Percentiles rank a stretch among this genome's conserved stretches.
These are phyloP conservation scores for Trapa incisa DNA, from an alignment of 345 rosid species.

Conservation along the genomic window DNA sequence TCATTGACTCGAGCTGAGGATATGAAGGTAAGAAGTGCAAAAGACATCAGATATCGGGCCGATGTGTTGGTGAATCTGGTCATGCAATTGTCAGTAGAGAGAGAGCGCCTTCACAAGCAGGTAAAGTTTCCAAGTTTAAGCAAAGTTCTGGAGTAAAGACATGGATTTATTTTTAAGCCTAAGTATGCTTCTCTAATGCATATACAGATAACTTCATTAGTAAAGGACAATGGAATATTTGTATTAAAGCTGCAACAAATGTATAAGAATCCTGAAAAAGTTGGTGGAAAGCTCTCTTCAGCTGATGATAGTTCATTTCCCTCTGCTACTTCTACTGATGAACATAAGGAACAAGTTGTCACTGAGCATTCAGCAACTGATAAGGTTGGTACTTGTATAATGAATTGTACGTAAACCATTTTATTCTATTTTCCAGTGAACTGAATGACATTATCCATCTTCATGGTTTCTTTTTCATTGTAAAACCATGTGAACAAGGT, in stretches of 20 bases:
- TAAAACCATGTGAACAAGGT: neutral
- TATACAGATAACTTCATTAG: conserved; percentile 47
- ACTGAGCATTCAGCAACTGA: conserved; percentile 12
- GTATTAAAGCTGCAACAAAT: conserved; percentile 40
- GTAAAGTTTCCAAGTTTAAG: conserved; percentile 15
- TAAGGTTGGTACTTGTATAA: conserved; percentile 20
- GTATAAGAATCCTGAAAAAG: conserved; percentile 16
- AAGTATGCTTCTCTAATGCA: neutral
- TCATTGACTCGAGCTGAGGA: conserved; percentile 63
- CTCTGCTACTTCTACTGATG: conserved; percentile 13
- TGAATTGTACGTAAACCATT: neutral
- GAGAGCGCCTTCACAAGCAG: conserved; percentile 86
- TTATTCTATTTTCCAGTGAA: neutral
- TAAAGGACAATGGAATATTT: conserved; percentile 47
- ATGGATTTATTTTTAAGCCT: neutral
- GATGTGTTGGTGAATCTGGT: conserved; percentile 68
- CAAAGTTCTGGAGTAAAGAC: neutral
- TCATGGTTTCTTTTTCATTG: neutral
- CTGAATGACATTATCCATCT: neutral
- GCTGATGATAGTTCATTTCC: conserved; percentile 12
- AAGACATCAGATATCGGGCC: conserved; percentile 51
- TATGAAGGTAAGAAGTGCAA: conserved; percentile 45
- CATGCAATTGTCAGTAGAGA: conserved; percentile 61
- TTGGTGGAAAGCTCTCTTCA: conserved; percentile 9
- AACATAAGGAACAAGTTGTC: conserved; percentile 16